Evolutionary conservation across 2,329 filamentous ascomycete genomes (phyloP), one percentile per base, ranked within the genome.

Genomic region (Fusarium pseudograminearum): DNA sequence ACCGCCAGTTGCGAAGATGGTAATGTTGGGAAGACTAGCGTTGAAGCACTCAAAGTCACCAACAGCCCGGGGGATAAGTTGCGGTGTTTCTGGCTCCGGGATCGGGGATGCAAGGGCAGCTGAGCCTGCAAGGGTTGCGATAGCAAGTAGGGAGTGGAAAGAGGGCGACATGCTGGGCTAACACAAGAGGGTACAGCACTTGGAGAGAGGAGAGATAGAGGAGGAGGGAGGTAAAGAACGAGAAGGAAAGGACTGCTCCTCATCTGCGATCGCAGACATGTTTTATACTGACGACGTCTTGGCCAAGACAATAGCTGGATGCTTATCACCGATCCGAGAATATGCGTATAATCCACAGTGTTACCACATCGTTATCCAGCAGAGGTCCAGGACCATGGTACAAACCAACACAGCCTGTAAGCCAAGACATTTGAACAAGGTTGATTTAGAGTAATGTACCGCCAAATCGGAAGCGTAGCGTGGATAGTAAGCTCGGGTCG

Each of bases 1-100:
- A 9, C 87, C 87, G 9, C 86, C 86, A 3, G 83, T 87, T 1
- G 82, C 83, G 65, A 84, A 86, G 59, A 88, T 85, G 52, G 84
- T 87, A 44, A 88, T 78, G 72, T 86, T 87, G 12, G 85, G 85
- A 0, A 87, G 79, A 44, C 69, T 72, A 28, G 69, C 66, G 20
- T 72, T 72, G 69, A 67, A 71, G 58, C 67, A 70, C 18, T 57
- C 63, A 59, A 68, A 70, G 33, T 60, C 47, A 16, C 41, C 47
- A 22, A 65, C 58, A 44, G 46, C 67, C 7, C 67, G 22, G 5
- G 58, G 40, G 4, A 52, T 33, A 1, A 70, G 42, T 12, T 53
- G 58, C 18, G 67, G 58, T 30, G 56, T 47, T 44, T 51, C 36
- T 22, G 44, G 28, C 28, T 46, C 44, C 44, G 67, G 67, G 24